These are phyloP conservation scores for Panaeolus cyanescens DNA, from an alignment of 768 basidiomycete genomes.

Conservation along the genomic window DNA sequence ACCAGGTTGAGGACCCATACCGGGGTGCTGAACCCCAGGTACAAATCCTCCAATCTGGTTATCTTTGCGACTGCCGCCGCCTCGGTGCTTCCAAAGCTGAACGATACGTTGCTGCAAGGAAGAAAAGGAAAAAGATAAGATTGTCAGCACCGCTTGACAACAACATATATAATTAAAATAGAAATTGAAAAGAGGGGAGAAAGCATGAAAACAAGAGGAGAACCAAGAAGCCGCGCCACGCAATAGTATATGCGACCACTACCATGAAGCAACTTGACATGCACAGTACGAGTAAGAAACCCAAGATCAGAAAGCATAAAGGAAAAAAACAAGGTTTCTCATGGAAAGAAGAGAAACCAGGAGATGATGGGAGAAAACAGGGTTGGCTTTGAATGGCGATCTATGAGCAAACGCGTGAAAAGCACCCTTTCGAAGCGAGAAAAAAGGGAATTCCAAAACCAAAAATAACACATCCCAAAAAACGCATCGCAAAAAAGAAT, in stretches of 20 bases:
- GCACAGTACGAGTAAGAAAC: not conserved
- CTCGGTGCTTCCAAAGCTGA: constrained; percentile 9
- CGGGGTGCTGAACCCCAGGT: constrained; percentile 34
- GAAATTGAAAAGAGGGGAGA: constrained; percentile 4
- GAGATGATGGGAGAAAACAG: constrained; percentile 2
- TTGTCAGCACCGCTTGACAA: constrained; percentile 6
- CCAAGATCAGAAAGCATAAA: not conserved
- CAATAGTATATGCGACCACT: not conserved
- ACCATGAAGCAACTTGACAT: not conserved
- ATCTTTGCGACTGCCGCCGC: constrained; percentile 5
- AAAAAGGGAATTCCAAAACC: constrained; percentile 2
- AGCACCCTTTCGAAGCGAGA: constrained; percentile 2
- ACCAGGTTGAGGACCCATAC: constrained; percentile 32
- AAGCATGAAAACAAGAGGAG: not conserved
- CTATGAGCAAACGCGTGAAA: not conserved
- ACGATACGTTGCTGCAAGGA: constrained; percentile 16
- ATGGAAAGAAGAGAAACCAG: not conserved
- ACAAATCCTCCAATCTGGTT: constrained; percentile 11
- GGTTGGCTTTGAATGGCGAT: not conserved
- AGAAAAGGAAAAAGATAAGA: constrained; percentile 8
- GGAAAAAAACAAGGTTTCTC: not conserved
- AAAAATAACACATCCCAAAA: not conserved
- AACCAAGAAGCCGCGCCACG: not conserved
- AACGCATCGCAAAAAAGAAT: not conserved
- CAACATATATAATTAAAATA: constrained; percentile 2